These are phyloP conservation scores for Mucor indicus DNA, from an alignment of 371 early-diverging fungal species.

Conservation along the genomic window DNA sequence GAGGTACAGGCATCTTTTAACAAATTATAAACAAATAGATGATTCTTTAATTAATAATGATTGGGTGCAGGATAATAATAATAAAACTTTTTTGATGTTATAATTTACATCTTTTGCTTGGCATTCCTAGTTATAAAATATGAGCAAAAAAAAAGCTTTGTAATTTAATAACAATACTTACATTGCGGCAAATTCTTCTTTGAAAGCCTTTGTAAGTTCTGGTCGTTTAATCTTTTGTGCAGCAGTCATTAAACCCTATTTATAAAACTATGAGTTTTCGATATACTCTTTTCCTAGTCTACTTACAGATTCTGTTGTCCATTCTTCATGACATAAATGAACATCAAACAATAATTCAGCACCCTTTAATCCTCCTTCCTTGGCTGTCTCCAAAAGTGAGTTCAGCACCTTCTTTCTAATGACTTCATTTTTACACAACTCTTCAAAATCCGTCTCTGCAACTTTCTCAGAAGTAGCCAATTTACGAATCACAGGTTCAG, in stretches of 20 bases:
- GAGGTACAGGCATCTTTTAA: too few relatives aligned
- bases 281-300: too few relatives aligned
- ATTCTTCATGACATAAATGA: slow-evolving; percentile 67
- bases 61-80: too few relatives aligned
- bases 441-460: slow-evolving; percentile 20
- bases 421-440: slow-evolving; percentile 18
- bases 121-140: slow-evolving; percentile 11
- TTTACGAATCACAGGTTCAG: slow-evolving; percentile 48
- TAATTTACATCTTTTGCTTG: slow-evolving; percentile 15
- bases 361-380: slow-evolving; percentile 61
- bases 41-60: too few relatives aligned
- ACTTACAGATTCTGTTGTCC: slow-evolving; percentile 76
- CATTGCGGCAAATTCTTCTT: slow-evolving; percentile 54
- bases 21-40: too few relatives aligned
- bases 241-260: slow-evolving; percentile 69
- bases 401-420: slow-evolving; percentile 23
- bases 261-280: too few relatives aligned
- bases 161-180: too few relatives aligned
- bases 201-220: slow-evolving; percentile 63
- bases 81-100: too few relatives aligned
- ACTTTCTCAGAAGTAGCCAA: slow-evolving; percentile 27
- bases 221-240: slow-evolving; percentile 89
- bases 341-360: slow-evolving; percentile 71
- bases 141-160: not conserved
- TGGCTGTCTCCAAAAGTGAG: slow-evolving; percentile 39